Percentiles rank a stretch among this genome's conserved stretches.
Conservation (phyloP, 169 alveolate genomes). For the Miamiensis avidus region DNA sequence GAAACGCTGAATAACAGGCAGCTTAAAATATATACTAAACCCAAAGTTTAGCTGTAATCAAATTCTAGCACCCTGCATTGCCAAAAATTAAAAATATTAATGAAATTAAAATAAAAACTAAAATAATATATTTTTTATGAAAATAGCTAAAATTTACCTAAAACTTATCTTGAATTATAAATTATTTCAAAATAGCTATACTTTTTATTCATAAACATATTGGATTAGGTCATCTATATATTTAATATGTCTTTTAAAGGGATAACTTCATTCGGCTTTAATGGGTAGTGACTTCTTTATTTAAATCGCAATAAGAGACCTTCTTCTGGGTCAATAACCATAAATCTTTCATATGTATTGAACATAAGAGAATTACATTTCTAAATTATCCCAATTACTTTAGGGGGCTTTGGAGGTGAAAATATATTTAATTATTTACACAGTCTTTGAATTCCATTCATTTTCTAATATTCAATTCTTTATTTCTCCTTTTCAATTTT, state of each 20-base stretch:
- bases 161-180: neutral
- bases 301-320: constrained; percentile 42
- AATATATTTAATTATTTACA: neutral
- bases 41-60: neutral
- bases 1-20: neutral
- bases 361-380: constrained; percentile 28
- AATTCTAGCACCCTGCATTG: neutral
- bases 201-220: constrained; percentile 19
- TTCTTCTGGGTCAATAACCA: constrained; percentile 45
- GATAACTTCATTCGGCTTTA: constrained; percentile 44
- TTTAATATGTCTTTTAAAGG: constrained; percentile 35
- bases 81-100: too few relatives aligned
- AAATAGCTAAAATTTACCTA: neutral
- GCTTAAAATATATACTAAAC: neutral
- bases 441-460: neutral
- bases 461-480: neutral
- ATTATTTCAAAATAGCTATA: constrained; percentile 34
- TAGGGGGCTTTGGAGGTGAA: constrained; percentile 50
- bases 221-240: constrained; percentile 14
- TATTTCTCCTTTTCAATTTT: neutral
- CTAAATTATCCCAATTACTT: constrained; percentile 25
- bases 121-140: too few relatives aligned
- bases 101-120: too few relatives aligned
- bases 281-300: constrained; percentile 25
- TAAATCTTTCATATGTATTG: constrained; percentile 25